Conservation (phyloP, 805 yeast species). For the Metschnikowia cerradonensis region DNA sequence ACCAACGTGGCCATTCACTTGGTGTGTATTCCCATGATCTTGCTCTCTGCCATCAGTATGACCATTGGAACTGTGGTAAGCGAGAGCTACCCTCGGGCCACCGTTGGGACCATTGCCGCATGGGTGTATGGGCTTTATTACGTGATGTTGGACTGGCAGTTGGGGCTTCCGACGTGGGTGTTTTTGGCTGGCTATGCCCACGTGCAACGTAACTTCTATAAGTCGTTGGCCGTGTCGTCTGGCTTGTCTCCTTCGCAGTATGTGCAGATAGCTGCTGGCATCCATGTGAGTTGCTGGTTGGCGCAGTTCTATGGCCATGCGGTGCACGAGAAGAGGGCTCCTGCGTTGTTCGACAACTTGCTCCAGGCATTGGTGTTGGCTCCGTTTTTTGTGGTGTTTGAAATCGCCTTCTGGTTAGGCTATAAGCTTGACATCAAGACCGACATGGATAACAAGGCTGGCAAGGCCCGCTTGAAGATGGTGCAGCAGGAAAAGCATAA, state of each 20-base stretch:
- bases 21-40: slow-evolving; percentile 74
- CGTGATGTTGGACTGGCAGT: slow-evolving; percentile 47
- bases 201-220: slow-evolving; percentile 20
- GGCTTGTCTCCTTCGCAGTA: slow-evolving; percentile 18
- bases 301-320: slow-evolving; percentile 89
- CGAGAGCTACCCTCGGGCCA: slow-evolving; percentile 26
- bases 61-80: slow-evolving; percentile 6
- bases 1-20: slow-evolving; percentile 74
- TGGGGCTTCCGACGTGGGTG: slow-evolving; percentile 31
- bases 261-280: slow-evolving; percentile 26
- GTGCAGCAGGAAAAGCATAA: slow-evolving; percentile 15
- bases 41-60: slow-evolving; percentile 49
- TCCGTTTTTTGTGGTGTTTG: slow-evolving; percentile 84
- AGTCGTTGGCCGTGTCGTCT: slow-evolving; percentile 6
- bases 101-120: slow-evolving; percentile 46
- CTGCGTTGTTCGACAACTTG: slow-evolving; percentile 80
- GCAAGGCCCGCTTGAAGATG: slow-evolving; percentile 34
- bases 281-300: slow-evolving; percentile 64
- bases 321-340: slow-evolving; percentile 72
- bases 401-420: slow-evolving; percentile 68
- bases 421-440: slow-evolving; percentile 48
- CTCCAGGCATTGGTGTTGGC: slow-evolving; percentile 86
- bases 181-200: slow-evolving; percentile 23
- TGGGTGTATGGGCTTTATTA: slow-evolving; percentile 56
- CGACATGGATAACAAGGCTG: slow-evolving; percentile 47